Base-by-base conservation (phyloP, 2,329 filamentous ascomycete species). In the Lachnellula willkommii region DNA sequence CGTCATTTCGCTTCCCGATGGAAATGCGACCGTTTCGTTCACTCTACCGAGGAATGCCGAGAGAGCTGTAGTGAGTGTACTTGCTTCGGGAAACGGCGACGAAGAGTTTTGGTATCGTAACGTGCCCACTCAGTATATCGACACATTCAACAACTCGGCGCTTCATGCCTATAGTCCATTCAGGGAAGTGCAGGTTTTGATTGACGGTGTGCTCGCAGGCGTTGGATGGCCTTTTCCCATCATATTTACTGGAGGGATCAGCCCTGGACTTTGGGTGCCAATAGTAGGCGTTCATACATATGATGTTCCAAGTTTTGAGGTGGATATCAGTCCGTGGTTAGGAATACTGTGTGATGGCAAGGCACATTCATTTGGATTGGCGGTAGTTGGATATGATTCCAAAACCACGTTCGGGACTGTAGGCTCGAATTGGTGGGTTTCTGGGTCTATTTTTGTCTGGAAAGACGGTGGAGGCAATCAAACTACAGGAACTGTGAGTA, bases 61-160 rank as follows among this genome's bases (percentile, higher is more conserved):
- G 53, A 81, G 83, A 55, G 89, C 88, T 15, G 79, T 90, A 7
- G 80, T 92, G 53, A 84, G 86, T 1, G 78, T 93, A 20, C 81
- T 86, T 8, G 87, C 89, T 6, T 89, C 84, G 60, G 89, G 87
- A 1, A 89, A 93, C 68, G 78, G 78, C 1, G 73, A 77, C n/a
- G 89, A 93, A 72, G 89, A 93, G 69, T 92, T 91, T 64, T 93
- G 89, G 88, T 92, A 85, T 81, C 82, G 78, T 54, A 91, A 92
- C 66, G 83, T 90, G 1, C 80, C 85, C 1, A 78, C 83, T 37
- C 80, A 79, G 11, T 80, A 84, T 60, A 75, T 74, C 2, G 60
- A 76, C 28, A 77, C 79, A 2, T 91, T 90, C 66, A 77, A 78
- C 1, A 81, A 79, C 12, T 69, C 71, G 1, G 49, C 54, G 15